Base-by-base conservation (phyloP, 441 rosid genomes). In the Hura crepitans region DNA sequence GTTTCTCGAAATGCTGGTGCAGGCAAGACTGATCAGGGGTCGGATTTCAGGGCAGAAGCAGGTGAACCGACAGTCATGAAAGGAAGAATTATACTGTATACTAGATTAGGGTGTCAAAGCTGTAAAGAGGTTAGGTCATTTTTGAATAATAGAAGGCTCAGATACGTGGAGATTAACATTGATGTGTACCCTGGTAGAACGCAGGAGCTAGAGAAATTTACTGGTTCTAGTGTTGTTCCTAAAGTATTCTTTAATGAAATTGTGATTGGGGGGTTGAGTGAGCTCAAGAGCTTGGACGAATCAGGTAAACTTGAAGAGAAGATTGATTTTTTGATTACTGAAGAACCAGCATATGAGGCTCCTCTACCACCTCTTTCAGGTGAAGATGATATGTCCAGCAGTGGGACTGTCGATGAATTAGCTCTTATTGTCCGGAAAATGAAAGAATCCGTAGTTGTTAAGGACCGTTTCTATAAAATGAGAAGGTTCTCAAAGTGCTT, bases 351-450 rank as follows among this genome's bases (percentile, higher is more conserved):
- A 3, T 65, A 60, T 25, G 90, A 83, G 84, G 91, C 94, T 79
- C 98, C 96, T 74, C 35, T 87, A 28, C 92, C 89, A 0, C 97
- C 98, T 56, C 84, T 90, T 65, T 90, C 97, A 54, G 98, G 96
- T 39, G 97, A 93, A 83, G 98, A 89, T 78, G 97, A 90, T 69
- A 75, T 75, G 42, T 82, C 90, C 17, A 76, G 77, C 75, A 79
- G 82, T 58, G 97, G 89, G 70, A 68, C 84, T 69, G 59, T 87
- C 33, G 97, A 93, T 78, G 98, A 90, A 78, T 82, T 90, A 57
- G 93, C 94, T 63, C 77, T 89, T 65, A 79, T 90, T 72, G 94
- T 85, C 30, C 79, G 66, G 56, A 93, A 87, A 79, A 90, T 93
- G 98, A 87, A 89, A 82, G 85, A 81, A 45, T 73, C 76, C 51